phyloP scores from a whole-genome alignment of 2,329 filamentous ascomycete genomes.

The Rhynchosporium secalis region DNA sequence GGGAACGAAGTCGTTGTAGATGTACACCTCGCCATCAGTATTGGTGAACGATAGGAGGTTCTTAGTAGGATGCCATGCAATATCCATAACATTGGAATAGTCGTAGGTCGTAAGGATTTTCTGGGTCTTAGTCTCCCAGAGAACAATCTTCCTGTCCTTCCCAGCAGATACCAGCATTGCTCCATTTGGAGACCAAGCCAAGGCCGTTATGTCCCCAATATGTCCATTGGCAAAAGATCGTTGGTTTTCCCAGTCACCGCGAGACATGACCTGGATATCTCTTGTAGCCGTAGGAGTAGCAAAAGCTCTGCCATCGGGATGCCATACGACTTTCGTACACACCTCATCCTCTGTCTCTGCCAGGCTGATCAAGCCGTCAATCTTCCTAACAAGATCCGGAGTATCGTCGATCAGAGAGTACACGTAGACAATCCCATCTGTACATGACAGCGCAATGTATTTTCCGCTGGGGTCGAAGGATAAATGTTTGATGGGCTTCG shows the following conservation, averaged over 20 bases:
- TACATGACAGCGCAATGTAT: conserved; percentile 77
- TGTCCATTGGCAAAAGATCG: conserved; percentile 77
- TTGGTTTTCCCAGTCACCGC: conserved; percentile 86
- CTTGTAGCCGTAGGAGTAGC: conserved; percentile 78
- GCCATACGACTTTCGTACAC: conserved; percentile 79
- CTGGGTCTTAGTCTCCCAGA: conserved; percentile 92
- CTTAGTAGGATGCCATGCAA: conserved; percentile 87
- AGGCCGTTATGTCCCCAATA: conserved; percentile 77
- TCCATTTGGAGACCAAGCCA: conserved; percentile 94
- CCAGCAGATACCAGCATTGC: conserved; percentile 75
- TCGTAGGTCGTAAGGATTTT: conserved; percentile 75
- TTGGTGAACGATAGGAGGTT: conserved; percentile 93
- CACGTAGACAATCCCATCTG: conserved; percentile 85
- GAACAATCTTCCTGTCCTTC: conserved; percentile 66
- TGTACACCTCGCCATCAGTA: conserved; percentile 89
- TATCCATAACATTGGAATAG: conserved; percentile 79
- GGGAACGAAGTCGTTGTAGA: conserved; percentile 70
- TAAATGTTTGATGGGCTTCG: conserved; percentile 85
- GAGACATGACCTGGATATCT: conserved; percentile 85
- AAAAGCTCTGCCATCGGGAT: conserved; percentile 91
- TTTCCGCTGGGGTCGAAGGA: conserved; percentile 81
- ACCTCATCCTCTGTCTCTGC: conserved; percentile 76
- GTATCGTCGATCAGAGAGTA: conserved; percentile 80
- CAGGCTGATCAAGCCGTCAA: conserved; percentile 82
- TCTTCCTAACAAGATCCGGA: conserved; percentile 76